phyloP scores from a whole-genome alignment of 345 rosid species.

The Eucalyptus polybractea region DNA sequence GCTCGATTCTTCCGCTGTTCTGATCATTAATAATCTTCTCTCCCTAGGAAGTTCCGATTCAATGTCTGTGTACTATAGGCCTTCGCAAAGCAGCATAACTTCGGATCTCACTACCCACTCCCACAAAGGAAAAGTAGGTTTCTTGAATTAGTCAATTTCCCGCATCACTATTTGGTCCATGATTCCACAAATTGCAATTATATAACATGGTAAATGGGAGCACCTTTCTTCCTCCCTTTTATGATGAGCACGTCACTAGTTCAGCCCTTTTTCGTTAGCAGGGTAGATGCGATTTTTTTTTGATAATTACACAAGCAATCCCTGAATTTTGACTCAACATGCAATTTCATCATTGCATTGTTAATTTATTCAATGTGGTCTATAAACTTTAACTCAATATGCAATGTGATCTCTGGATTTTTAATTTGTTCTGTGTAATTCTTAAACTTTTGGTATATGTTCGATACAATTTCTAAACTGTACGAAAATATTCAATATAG shows the following conservation, averaged over 20 bases:
- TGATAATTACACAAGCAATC: rapidly evolving
- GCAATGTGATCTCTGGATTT: rapidly evolving
- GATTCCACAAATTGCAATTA: background rate
- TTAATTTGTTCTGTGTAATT: rapidly evolving
- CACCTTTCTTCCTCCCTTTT: background rate
- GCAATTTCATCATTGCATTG: rapidly evolving
- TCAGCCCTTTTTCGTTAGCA: background rate
- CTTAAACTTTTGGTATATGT: rapidly evolving
- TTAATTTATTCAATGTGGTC: no score
- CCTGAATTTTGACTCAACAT: rapidly evolving
- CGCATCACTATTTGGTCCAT: background rate
- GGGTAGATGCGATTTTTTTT: no score
- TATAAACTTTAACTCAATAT: no score
- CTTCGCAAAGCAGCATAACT: background rate
- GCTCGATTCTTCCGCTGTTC: background rate
- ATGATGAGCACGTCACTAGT: background rate
- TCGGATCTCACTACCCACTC: background rate
- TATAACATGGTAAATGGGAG: background rate
- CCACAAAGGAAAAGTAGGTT: background rate
- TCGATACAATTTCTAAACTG: rapidly evolving
- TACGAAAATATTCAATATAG: no score
- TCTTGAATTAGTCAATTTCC: background rate
- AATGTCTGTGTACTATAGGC: background rate
- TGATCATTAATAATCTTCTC: background rate
- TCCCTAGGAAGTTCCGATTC: background rate